A percentile compares a stretch with the other conserved stretches of the same genome.
Evolutionary conservation across 2,329 filamentous ascomycete genomes (phyloP).

Genomic region (Rosellinia necatrix): DNA sequence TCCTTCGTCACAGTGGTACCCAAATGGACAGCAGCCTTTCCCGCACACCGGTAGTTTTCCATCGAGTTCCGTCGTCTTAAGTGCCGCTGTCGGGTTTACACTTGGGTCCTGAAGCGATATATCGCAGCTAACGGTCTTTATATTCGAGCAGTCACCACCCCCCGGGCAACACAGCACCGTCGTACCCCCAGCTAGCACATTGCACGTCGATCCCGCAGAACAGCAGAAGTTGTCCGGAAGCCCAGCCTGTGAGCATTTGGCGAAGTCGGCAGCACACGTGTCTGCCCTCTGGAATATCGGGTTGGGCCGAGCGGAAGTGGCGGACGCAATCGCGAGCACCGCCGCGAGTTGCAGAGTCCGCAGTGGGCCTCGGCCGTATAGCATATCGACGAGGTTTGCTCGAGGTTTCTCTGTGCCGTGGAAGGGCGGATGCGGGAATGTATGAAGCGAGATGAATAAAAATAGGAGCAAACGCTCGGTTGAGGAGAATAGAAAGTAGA

Average conservation of each 20-base stretch:
- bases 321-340: conserved; percentile 41
- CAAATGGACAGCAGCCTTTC: conserved; percentile 71
- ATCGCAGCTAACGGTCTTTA: conserved; percentile 69
- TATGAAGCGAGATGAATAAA: neutral
- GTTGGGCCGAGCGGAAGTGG: conserved; percentile 44
- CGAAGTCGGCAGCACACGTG: conserved; percentile 58
- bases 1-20: conserved; percentile 63
- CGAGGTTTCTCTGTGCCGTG: neutral
- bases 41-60: conserved; percentile 63
- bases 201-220: conserved; percentile 56
- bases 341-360: conserved; percentile 46
- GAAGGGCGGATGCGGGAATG: neutral
- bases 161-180: conserved; percentile 73
- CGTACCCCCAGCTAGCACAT: conserved; percentile 64
- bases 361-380: conserved; percentile 38
- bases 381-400: conserved; percentile 34
- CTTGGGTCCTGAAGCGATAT: conserved; percentile 63
- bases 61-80: conserved; percentile 69
- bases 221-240: conserved; percentile 74
- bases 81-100: conserved; percentile 57
- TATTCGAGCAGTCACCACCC: conserved; percentile 60
- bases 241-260: conserved; percentile 55
- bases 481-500: conserved; percentile 2
- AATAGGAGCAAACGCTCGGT: conserved; percentile 1
- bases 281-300: conserved; percentile 50